Conservation (phyloP, 495 filamentous ascomycete species). For the Xeromyces bisporus region DNA sequence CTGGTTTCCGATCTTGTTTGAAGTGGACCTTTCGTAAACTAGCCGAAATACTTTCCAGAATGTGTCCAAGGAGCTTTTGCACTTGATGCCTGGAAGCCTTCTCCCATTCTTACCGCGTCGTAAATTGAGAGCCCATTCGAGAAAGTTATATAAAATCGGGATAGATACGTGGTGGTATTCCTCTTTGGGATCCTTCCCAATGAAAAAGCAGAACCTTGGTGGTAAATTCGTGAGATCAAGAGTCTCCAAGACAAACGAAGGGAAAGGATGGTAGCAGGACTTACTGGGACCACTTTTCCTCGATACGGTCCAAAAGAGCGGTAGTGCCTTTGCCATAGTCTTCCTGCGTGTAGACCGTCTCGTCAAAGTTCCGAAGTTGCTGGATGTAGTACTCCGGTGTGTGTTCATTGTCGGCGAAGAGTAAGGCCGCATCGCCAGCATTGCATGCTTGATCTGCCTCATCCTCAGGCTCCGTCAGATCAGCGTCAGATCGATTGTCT, state of each 20-base stretch:
- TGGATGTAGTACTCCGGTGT: conserved; percentile 20
- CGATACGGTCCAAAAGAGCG: conserved; percentile 12
- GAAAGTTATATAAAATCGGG: conserved; percentile 12
- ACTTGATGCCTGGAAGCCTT: conserved; percentile 9
- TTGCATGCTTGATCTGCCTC: conserved; percentile 5
- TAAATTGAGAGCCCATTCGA: conserved; percentile 17
- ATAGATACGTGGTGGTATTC: conserved; percentile 8
- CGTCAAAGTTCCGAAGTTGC: conserved; percentile 16
- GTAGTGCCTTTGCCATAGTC: conserved; percentile 17
- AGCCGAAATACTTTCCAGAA: conserved; percentile 17
- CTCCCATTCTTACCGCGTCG: conserved; percentile 14
- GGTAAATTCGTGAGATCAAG: conserved; percentile 3
- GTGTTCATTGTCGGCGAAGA: conserved; percentile 16
- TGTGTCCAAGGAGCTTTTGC: conserved; percentile 10
- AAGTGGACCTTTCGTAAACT: conserved; percentile 11
- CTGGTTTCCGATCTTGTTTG: conserved; percentile 9
- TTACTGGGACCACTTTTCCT: conserved; percentile 9
- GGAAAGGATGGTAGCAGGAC: conserved; percentile 2
- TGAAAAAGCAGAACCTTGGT: conserved; percentile 14
- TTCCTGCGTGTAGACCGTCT: conserved; percentile 18
- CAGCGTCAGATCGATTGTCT: conserved; percentile 7
- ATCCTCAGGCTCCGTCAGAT: conserved; percentile 10
- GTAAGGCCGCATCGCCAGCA: conserved; percentile 7
- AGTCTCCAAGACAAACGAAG: conserved; percentile 5
- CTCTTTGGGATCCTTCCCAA: conserved; percentile 10